phyloP scores from a whole-genome alignment of 768 basidiomycete genomes.

The Phlebiopsis flavidoalba region DNA sequence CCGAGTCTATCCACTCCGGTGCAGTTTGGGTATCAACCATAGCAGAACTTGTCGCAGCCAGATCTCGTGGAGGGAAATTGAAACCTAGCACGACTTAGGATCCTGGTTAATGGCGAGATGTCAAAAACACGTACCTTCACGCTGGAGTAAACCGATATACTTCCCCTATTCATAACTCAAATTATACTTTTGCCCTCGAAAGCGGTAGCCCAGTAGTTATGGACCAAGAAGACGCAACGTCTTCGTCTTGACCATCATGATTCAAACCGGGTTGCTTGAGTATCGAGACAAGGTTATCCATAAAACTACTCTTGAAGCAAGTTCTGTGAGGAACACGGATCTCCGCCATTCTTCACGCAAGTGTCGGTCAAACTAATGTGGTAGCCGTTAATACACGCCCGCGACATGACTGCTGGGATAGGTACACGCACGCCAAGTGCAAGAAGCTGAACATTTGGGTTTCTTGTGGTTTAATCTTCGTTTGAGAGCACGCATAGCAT shows the following conservation, averaged over 20 bases:
- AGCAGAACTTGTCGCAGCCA: slow-evolving; percentile 61
- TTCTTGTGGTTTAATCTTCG: slow-evolving; percentile 86
- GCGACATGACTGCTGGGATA: background rate
- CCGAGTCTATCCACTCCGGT: slow-evolving; percentile 96
- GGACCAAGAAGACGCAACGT: slow-evolving; percentile 76
- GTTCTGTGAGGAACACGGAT: slow-evolving; percentile 79
- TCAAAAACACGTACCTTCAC: slow-evolving; percentile 54
- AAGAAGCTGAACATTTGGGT: slow-evolving; percentile 90
- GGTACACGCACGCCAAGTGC: slow-evolving; percentile 72
- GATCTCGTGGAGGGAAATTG: slow-evolving; percentile 79
- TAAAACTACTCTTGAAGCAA: slow-evolving; percentile 87
- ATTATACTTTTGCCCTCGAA: slow-evolving; percentile 76
- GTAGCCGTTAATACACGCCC: background rate
- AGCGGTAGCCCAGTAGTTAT: slow-evolving; percentile 92
- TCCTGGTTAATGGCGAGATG: background rate
- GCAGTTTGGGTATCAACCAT: slow-evolving; percentile 91
- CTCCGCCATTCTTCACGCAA: slow-evolving; percentile 96
- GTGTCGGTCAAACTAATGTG: slow-evolving; percentile 73
- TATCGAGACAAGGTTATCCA: slow-evolving; percentile 89
- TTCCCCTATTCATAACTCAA: slow-evolving; percentile 73
- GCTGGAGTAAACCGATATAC: slow-evolving; percentile 72
- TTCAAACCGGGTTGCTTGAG: slow-evolving; percentile 75
- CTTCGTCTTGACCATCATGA: slow-evolving; percentile 74
- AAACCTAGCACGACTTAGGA: slow-evolving; percentile 43
- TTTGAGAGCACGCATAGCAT: slow-evolving; percentile 86